Evolutionary conservation across 2,329 filamentous ascomycete genomes (phyloP), one percentile per base, ranked within the genome.

Genomic region (Sphaerostilbella broomeana): DNA sequence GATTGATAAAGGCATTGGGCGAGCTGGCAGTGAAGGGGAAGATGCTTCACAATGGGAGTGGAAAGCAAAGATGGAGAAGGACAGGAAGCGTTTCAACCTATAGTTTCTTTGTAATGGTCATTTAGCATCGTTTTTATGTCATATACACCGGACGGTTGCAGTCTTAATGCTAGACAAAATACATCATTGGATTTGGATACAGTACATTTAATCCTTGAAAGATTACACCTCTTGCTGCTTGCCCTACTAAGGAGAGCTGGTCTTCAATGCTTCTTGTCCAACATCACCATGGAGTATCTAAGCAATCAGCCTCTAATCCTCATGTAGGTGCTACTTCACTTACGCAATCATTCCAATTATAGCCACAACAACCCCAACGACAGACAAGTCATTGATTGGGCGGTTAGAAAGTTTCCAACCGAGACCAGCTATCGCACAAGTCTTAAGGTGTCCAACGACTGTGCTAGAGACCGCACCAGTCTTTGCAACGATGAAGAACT

Each of bases 21-120:
- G 75, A 40, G 78, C 79, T 6, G 79, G 79, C 13, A 81, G 77
- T 51, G 72, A 79, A 45, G 76, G 86, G 70, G 69, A 79, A 61
- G 68, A 82, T 61, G 86, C 87, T 25, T 77, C 87, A 51, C 86
- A 94, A 57, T 97, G 92, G 90, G 79, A 95, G 60, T 98, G 92
- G 92, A 94, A 94, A 67, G 84, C 85, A 9, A 80, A 81, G 58
- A 94, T 92, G 82, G 92, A 98, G 68, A 95, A 95, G 70, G 73
- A 85, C 57, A 75, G 92, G 55, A 97, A 90, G 51, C 81, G 86
- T 59, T 98, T 97, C 68, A 92, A 94, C 64, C 70, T 98, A 58
- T 97, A 73, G 47, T 37, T 16, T 36, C 36, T 11, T 12, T 12
- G 22, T 25, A 8, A 12, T 24, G 22, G 22, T 24, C 7, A 24